Conservation (phyloP, 2,329 filamentous ascomycete genomes). For the Phaeophleospora eucalypticola region DNA sequence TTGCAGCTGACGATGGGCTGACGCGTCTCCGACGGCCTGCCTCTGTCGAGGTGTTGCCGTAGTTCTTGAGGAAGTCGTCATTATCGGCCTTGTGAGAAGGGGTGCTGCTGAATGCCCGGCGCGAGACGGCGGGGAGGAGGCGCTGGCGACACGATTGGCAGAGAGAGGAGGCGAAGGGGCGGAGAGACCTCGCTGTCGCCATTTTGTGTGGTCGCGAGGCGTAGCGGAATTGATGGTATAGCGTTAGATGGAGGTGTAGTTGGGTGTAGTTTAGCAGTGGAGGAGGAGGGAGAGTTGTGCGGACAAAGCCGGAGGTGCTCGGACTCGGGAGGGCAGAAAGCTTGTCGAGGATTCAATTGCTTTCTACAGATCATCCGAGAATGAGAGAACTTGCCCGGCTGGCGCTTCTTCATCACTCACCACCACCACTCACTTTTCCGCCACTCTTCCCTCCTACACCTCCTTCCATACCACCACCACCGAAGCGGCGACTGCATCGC, state of each 20-base stretch:
- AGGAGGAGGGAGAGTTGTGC: slow-evolving; percentile 2
- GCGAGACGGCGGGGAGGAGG: slow-evolving; percentile 18
- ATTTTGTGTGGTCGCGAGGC: slow-evolving; percentile 15
- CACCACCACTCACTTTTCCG: slow-evolving; percentile 2
- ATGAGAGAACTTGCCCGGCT: not conserved
- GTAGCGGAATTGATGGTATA: no score
- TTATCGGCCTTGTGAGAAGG: slow-evolving; percentile 12
- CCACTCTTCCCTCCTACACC: slow-evolving; percentile 7
- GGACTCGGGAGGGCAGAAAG: no score
- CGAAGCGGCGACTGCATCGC: not conserved
- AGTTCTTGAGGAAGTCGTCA: slow-evolving; percentile 6
- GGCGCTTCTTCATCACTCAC: slow-evolving; percentile 2
- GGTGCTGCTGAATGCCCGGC: slow-evolving; percentile 35
- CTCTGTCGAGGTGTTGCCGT: no score
- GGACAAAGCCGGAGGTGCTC: slow-evolving; percentile 11
- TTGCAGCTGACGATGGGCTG: not conserved
- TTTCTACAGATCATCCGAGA: no score
- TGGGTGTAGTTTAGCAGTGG: not conserved
- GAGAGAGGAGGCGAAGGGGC: slow-evolving; percentile 31
- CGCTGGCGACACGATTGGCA: slow-evolving; percentile 38
- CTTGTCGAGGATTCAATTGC: no score
- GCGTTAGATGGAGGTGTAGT: not conserved
- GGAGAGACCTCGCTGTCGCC: slow-evolving; percentile 19
- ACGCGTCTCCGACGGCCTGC: no score
- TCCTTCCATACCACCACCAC: slow-evolving; percentile 2